These are phyloP conservation scores for Botrytis cinerea DNA, from an alignment of 2,329 filamentous ascomycete species.

Conservation along the genomic window DNA sequence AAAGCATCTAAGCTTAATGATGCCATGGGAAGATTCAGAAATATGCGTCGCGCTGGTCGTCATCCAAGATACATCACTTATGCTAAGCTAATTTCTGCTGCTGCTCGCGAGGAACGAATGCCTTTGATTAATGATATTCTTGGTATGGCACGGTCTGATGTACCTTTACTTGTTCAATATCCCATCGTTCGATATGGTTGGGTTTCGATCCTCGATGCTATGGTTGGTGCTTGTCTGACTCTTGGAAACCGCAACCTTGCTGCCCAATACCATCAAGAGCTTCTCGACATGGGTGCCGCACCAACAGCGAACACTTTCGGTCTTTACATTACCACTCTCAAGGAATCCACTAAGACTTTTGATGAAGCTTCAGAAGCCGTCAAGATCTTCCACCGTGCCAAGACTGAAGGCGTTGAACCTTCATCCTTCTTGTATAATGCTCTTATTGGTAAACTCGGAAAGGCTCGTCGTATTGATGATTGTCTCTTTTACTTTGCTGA, in stretches of 20 bases:
- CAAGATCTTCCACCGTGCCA: slow-evolving; percentile 94
- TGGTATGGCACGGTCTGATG: slow-evolving; percentile 83
- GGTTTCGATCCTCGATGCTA: slow-evolving; percentile 93
- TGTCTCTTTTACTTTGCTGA: slow-evolving; percentile 97
- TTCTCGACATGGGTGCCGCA: slow-evolving; percentile 84
- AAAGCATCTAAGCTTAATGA: slow-evolving; percentile 75
- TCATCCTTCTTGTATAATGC: slow-evolving; percentile 98
- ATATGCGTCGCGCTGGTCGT: slow-evolving; percentile 88
- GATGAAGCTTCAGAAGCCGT: slow-evolving; percentile 96
- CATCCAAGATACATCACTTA: slow-evolving; percentile 97
- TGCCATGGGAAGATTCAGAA: slow-evolving; percentile 80
- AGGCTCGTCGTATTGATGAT: slow-evolving; percentile 96
- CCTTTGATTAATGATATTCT: slow-evolving; percentile 84
- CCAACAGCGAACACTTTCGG: slow-evolving; percentile 98
- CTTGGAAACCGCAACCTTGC: slow-evolving; percentile 79
- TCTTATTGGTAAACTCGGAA: slow-evolving; percentile 95
- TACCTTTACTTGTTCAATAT: slow-evolving; percentile 82
- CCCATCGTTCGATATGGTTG: slow-evolving; percentile 89
- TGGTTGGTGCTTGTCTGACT: slow-evolving; percentile 89
- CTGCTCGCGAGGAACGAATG: slow-evolving; percentile 81
- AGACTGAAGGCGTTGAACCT: slow-evolving; percentile 90
- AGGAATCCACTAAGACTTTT: slow-evolving; percentile 95
- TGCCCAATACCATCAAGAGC: slow-evolving; percentile 85
- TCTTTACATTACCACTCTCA: slow-evolving; percentile 97
- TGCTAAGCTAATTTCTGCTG: slow-evolving; percentile 88